Conservation (phyloP, 139 green algal genomes). For the Pseudopediastrum boryanum region DNA sequence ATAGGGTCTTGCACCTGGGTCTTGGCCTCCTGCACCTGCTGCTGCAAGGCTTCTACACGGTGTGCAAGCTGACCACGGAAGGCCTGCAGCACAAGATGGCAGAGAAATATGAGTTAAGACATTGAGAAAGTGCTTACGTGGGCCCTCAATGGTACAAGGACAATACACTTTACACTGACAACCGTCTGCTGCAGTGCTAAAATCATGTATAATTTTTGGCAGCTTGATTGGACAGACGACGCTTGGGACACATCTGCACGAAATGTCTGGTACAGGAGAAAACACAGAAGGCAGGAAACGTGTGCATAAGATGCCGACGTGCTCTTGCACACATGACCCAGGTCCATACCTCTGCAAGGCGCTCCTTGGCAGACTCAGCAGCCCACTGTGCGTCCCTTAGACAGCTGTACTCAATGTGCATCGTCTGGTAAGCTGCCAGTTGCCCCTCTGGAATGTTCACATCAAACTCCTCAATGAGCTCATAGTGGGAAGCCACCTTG, state of each 20-base stretch:
- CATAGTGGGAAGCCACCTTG: conserved; percentile 63
- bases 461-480: conserved; percentile 68
- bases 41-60: conserved; percentile 23
- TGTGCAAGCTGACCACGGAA: conserved; percentile 44
- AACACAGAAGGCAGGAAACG: not conserved
- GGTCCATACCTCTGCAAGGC: conserved; percentile 39
- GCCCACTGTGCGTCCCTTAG: conserved; percentile 67
- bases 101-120: too few species aligned
- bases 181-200: not conserved
- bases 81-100: not conserved
- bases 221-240: not conserved
- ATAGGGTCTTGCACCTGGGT: conserved; percentile 71
- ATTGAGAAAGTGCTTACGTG: too few species aligned
- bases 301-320: not conserved
- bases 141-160: too few species aligned
- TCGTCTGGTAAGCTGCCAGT: conserved; percentile 57
- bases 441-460: conserved; percentile 72
- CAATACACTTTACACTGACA: too few species aligned
- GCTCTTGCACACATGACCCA: not conserved
- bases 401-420: conserved; percentile 61
- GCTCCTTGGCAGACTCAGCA: conserved; percentile 38
- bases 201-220: not conserved
- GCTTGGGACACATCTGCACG: not conserved
- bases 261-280: not conserved
- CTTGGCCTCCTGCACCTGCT: conserved; percentile 52